Evolutionary conservation across 2,329 filamentous ascomycete species (phyloP).

Genomic region (Blastomyces percursus): DNA sequence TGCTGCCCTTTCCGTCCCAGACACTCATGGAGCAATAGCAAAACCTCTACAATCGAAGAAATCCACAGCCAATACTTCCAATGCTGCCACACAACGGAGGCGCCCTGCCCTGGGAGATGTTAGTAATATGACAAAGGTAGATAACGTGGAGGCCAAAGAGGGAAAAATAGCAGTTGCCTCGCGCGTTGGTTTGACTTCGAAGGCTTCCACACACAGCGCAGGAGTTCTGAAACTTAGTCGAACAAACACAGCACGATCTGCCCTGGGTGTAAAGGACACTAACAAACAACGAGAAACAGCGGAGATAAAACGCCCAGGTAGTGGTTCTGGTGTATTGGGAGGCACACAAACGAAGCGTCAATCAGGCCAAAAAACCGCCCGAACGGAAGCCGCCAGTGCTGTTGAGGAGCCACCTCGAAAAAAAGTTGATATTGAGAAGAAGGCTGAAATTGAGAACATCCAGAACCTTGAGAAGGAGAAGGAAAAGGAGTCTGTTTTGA

Average conservation of each 20-base stretch:
- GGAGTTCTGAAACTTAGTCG: conserved; percentile 64
- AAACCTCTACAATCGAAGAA: conserved; percentile 63
- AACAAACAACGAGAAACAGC: conserved; percentile 49
- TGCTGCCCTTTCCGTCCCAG: conserved; percentile 48
- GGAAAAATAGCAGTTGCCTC: conserved; percentile 57
- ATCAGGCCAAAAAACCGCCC: conserved; percentile 44
- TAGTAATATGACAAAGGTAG: conserved; percentile 75
- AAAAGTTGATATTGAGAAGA: conserved; percentile 50
- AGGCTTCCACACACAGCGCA: conserved; percentile 64
- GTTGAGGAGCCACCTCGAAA: conserved; percentile 60
- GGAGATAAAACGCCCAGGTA: conserved; percentile 61
- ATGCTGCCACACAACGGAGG: conserved; percentile 50
- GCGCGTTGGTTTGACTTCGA: conserved; percentile 63
- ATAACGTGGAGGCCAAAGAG: conserved; percentile 43
- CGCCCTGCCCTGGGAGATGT: conserved; percentile 84
- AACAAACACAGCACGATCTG: conserved; percentile 51
- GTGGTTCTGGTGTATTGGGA: conserved; percentile 58
- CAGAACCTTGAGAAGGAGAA: neutral
- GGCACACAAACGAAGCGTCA: conserved; percentile 56
- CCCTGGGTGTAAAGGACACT: conserved; percentile 53
- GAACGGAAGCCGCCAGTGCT: conserved; percentile 51
- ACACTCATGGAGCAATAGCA: conserved; percentile 43
- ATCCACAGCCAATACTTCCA: conserved; percentile 36
- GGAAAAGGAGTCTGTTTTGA: neutral
- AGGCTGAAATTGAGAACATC: conserved; percentile 14